These are phyloP conservation scores for Curvularia spicifera DNA, from an alignment of 2,329 filamentous ascomycete species.

Conservation along the genomic window DNA sequence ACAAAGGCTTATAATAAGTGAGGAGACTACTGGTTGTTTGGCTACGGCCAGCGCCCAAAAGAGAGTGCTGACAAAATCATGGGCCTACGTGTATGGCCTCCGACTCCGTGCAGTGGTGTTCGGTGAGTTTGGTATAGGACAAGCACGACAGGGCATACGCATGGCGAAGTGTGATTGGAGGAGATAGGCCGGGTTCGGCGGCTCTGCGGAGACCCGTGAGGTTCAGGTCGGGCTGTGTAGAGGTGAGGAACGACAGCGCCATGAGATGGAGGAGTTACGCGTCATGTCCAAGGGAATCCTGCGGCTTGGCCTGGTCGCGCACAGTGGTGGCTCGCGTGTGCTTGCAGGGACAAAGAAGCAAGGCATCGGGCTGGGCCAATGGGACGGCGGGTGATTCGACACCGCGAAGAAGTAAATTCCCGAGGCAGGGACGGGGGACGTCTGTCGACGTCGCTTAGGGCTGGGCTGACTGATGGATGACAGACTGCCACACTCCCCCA, in stretches of 20 bases:
- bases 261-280: constrained; percentile 29
- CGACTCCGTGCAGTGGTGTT: constrained; percentile 1
- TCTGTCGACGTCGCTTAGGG: neutral
- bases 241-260: constrained; percentile 23
- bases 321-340: constrained; percentile 23
- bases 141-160: neutral
- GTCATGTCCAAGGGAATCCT: constrained; percentile 30
- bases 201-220: constrained; percentile 38
- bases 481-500: neutral
- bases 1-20: constrained; percentile 20
- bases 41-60: constrained; percentile 7
- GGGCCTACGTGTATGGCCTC: constrained; percentile 7
- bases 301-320: constrained; percentile 31
- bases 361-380: constrained; percentile 15
- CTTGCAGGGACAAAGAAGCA: constrained; percentile 18
- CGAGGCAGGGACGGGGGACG: constrained; percentile 3
- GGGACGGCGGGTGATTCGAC: constrained; percentile 8
- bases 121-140: constrained; percentile 3
- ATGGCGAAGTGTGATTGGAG: constrained; percentile 8
- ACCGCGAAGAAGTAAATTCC: constrained; percentile 3
- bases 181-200: constrained; percentile 28
- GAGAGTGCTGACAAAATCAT: constrained; percentile 9
- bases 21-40: neutral
- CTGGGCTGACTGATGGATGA: constrained; percentile 2
- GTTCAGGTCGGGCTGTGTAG: constrained; percentile 27